Conservation (phyloP, 495 filamentous ascomycete genomes). For the Neurospora sp. region DNA sequence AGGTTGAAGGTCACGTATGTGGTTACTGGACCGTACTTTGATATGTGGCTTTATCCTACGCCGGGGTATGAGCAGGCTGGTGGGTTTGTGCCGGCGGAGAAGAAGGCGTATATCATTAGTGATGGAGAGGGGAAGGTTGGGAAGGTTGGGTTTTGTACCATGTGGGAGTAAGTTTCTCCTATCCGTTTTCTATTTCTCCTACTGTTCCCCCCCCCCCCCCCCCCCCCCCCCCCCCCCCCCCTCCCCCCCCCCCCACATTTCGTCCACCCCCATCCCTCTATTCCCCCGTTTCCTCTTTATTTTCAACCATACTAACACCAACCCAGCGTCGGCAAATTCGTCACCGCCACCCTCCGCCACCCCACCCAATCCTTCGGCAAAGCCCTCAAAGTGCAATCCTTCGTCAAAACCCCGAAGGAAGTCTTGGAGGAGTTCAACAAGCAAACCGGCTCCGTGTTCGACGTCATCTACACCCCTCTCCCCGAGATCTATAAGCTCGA, state of each 20-base stretch:
- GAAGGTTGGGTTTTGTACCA: conserved; percentile 54
- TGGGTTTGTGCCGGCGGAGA: conserved; percentile 45
- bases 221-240: no score
- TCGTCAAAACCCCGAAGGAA: conserved; percentile 50
- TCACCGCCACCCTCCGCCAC: conserved; percentile 47
- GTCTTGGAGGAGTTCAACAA: conserved; percentile 57
- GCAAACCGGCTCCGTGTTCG: conserved; percentile 47
- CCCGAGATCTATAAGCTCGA: conserved; percentile 44
- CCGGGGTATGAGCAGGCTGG: conserved; percentile 29
- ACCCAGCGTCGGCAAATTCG: conserved; percentile 53
- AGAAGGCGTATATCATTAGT: conserved; percentile 49
- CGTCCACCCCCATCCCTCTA: no score
- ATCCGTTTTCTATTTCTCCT: not conserved
- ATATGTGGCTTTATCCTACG: conserved; percentile 46
- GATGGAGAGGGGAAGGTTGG: conserved; percentile 42
- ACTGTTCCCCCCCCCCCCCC: not conserved
- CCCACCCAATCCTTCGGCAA: conserved; percentile 42
- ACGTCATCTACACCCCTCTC: conserved; percentile 43
- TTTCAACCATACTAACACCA: not conserved
- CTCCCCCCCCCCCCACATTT: no score
- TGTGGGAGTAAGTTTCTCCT: conserved; percentile 49
- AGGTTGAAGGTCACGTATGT: conserved; percentile 56
- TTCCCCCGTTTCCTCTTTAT: not conserved
- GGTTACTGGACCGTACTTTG: conserved; percentile 61
- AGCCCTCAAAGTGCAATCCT: conserved; percentile 59